Base-by-base conservation (phyloP, 2,329 filamentous ascomycete genomes). In the Rachicladosporium sp. region DNA sequence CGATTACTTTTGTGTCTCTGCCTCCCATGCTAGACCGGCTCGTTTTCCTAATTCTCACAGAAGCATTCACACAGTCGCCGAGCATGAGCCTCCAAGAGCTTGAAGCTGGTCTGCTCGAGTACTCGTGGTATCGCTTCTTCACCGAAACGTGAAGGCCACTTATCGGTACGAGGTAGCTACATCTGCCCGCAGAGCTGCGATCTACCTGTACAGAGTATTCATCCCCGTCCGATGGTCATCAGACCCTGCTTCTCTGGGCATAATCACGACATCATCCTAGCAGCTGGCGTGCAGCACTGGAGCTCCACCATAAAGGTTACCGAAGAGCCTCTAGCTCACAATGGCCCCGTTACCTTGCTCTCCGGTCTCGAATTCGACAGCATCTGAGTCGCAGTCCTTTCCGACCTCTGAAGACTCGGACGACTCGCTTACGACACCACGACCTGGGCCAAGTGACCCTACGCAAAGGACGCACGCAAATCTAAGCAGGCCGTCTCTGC, bases 401-500 rank as follows among this genome's bases (percentile, higher is more conserved):
- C 47, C 46, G 4, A 41, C 48, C 33, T 45, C 47, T 29, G 52
- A 50, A 19, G 54, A 58, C 19, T 53, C 52, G 10, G 55, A 57
- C 37, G 51, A 52, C 37, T 50, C 48, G 23, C 51, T 57, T 11
- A 57, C 53, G 27, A 59, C 56, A 11, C 56, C 56, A 12, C 48
- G 53, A 40, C 46, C 56, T 33, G 55, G 56, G n/a, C 56, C 55
- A 7, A 37, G 49, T 11, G 52, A 57, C 42, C 53, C 54, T 2
- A 41, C 43, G 9, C 43, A 52, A 37, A 45, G 55, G 29, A 57
- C 54, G 4, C 35, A 41, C 11, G 50, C 41, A 9, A 52, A 48
- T 37, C 41, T 59, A 31, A 54, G 51, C 41, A 45, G 41, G 38
- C 54, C 49, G 8, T 46, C 39, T 29, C 37, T 53, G 23, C 51